Evolutionary conservation across 345 rosid genomes (phyloP).

Genomic region (Syzygium aqueum): DNA sequence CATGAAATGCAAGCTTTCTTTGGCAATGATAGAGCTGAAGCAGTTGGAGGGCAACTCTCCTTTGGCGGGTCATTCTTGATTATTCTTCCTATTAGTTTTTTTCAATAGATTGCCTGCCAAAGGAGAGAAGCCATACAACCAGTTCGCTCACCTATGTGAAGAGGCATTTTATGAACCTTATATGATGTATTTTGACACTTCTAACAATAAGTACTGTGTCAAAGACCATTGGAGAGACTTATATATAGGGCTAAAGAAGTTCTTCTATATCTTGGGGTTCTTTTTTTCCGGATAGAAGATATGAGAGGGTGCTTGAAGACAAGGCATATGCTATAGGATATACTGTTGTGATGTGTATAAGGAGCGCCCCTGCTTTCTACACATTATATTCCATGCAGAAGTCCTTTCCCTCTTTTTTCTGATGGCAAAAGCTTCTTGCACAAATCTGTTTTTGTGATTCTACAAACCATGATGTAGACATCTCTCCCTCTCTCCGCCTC

Average conservation of each 20-base stretch:
- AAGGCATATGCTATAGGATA: slow-evolving; percentile 56
- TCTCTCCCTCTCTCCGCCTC: not conserved
- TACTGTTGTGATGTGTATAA: not conserved
- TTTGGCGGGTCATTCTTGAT: slow-evolving; percentile 44
- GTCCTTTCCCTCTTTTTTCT: slow-evolving; percentile 4
- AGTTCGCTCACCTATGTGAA: slow-evolving; percentile 37
- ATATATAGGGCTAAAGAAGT: not conserved
- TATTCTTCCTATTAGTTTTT: not conserved
- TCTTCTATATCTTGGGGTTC: too few species aligned
- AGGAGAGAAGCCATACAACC: slow-evolving; percentile 49
- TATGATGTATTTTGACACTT: not conserved
- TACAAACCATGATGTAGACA: slow-evolving; percentile 11
- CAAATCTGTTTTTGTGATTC: slow-evolving; percentile 15
- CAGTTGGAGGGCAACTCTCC: slow-evolving; percentile 94
- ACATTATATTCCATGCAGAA: slow-evolving; percentile 11
- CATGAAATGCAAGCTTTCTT: not conserved
- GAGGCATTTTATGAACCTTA: too few species aligned
- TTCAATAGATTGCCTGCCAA: slow-evolving; percentile 37
- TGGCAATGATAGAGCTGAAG: slow-evolving; percentile 26
- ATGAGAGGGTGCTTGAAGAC: not conserved
- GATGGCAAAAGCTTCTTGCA: not conserved
- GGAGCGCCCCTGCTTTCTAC: slow-evolving; percentile 22
- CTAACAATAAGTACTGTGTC: not conserved
- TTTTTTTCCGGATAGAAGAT: not conserved
- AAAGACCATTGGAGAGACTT: not conserved